Evolutionary conservation across 371 early-diverging fungal genomes (phyloP), one percentile per base, ranked within the genome.

Genomic region (Lichtheimia hyalospora): DNA sequence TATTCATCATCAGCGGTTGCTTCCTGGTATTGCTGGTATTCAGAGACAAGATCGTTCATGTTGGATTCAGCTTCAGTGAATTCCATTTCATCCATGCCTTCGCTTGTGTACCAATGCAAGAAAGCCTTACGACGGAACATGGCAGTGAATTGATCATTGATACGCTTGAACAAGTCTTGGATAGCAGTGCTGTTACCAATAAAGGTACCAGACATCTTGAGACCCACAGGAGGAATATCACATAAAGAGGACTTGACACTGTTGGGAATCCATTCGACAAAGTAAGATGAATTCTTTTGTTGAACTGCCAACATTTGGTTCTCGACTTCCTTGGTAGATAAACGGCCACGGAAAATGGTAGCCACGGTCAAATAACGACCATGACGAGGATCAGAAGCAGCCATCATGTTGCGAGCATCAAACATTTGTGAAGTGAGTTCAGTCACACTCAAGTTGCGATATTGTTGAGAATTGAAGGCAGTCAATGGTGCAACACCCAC

Each of bases 221-320:
- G 86, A 49, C 95, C 97, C 59, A 84, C 84, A 52, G 99, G 99
- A 52, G 97, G 93, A 69, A 98, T 95, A 65, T 96, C 95, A 79
- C 99, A 98, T 42, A 96, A 94, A 60, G 96, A 95, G n/a, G 96
- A 95, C 87, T 98, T 96, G 75, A 97, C 94, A 82, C 96, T 96
- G 89, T 95, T 96, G 67, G 99, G 99, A 70, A 98, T 97, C 99
- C 99, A 98, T 74, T 97, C 99, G 44, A 97, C 99, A 77, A 98
- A 98, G 87, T 94, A 91, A 13, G 92, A 84, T 42, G 89, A 87
- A 86, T 95, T 95, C 86, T 93, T 94, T 66, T 89, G 89, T 73
- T 95, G 96, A 25, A 94, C 89, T 67, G 85, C 89, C 58, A 93
- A 82, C 97, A 98, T 96, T 79, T 98, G 99, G 84, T 98, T 95